phyloP scores from a whole-genome alignment of 2,329 filamentous ascomycete species.

The Metarhizium album region DNA sequence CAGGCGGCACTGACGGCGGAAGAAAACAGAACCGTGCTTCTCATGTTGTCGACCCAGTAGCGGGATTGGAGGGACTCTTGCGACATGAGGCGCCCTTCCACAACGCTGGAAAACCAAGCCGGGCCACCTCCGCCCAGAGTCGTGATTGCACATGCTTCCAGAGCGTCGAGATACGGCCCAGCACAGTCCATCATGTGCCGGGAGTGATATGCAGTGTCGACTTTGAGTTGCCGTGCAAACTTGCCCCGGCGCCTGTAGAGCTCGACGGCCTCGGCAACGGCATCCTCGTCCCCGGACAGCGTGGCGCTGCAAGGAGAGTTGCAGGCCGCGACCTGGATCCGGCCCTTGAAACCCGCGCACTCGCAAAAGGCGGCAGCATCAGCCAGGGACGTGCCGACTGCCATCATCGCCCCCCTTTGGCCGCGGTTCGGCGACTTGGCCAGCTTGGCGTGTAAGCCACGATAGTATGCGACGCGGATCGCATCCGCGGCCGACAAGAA shows the following conservation, averaged over 20 bases:
- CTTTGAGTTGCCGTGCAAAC: constrained; percentile 21
- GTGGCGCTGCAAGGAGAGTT: constrained; percentile 15
- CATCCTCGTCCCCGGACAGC: constrained; percentile 19
- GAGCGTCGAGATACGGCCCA: constrained; percentile 7
- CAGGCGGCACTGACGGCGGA: too few species aligned
- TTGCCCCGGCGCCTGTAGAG: constrained; percentile 14
- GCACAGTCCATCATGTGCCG: constrained; percentile 23
- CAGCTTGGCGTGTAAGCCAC: constrained; percentile 2
- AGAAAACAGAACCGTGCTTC: constrained; percentile 15
- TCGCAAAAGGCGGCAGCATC: constrained; percentile 1
- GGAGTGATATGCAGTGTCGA: constrained; percentile 30
- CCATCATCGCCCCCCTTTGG: constrained; percentile 11
- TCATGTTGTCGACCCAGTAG: too few species aligned
- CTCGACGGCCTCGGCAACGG: constrained; percentile 15
- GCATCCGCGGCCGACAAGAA: not conserved
- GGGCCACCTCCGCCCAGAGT: too few species aligned
- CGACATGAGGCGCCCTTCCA: too few species aligned
- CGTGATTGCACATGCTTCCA: not conserved
- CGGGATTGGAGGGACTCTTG: too few species aligned
- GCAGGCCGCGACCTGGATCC: constrained; percentile 15
- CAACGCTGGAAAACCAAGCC: not conserved
- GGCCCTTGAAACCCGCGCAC: constrained; percentile 13
- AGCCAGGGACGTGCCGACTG: constrained; percentile 9
- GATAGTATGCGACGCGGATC: constrained; percentile 5
- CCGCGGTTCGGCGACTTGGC: too few species aligned